Evolutionary conservation across 2,329 filamentous ascomycete genomes (phyloP), one percentile per base, ranked within the genome.

Genomic region (Boeremia exigua): DNA sequence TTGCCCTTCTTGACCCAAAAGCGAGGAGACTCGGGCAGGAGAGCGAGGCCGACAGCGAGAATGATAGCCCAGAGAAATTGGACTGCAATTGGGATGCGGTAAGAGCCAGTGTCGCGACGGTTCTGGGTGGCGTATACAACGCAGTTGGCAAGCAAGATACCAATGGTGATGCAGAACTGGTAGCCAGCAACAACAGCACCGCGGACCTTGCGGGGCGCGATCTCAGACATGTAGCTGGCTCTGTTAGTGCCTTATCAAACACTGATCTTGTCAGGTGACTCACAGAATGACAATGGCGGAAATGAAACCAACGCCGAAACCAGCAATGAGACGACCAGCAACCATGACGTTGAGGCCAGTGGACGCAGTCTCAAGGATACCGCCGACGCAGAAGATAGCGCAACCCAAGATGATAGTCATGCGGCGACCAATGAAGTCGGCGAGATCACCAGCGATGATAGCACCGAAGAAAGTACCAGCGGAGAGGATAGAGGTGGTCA

Each of bases 21-120:
- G 74, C 92, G 89, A 48, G 92, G 92, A 0, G 91, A 95, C 75
- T 96, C 92, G 59, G 92, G 92, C 11, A 96, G 88, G 69, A 91
- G 77, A 61, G 91, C 74, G 40, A 96, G 85, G 73, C 92, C 92
- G 40, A 70, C 70, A 36, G 78, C 90, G 25, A 96, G 87, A 63
- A 96, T 89, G 44, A 93, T 44, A 48, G 89, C 91, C 90, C 91
- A 96, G 54, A 86, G 78, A 77, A 95, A 90, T 79, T 96, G 92
- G 48, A 96, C 80, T 47, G 78, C 87, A 64, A 96, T 92, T 48
- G 91, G 90, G 60, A 96, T 92, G 66, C 92, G 89, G 65, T 75
- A 95, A 6, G 87, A 86, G 62, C 85, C 85, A 30, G 85, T 87
- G 75, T 90, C 86, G 10, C 65, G 70, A 65, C 84, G 83, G 66